Conservation (phyloP, 73 alveolate species). For the Uronychia binucleata region DNA sequence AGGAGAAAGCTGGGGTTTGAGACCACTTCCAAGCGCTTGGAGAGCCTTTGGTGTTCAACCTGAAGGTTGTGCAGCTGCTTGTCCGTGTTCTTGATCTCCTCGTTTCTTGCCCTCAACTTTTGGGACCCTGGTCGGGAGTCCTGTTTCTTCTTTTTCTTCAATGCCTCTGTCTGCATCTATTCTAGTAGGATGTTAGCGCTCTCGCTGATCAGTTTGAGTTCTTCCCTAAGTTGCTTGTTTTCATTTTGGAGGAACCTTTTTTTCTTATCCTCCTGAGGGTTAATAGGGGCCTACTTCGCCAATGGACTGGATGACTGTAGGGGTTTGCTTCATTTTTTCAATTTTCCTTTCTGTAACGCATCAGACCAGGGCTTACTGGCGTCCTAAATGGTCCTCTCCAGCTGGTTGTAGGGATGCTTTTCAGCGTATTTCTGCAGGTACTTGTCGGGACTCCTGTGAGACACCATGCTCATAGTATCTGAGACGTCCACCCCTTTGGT, state of each 20-base stretch:
- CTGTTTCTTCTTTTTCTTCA: constrained; percentile 20
- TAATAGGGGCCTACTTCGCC: neutral
- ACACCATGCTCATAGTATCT: neutral
- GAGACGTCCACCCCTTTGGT: neutral
- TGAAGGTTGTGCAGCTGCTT: constrained; percentile 25
- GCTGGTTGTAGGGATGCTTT: neutral
- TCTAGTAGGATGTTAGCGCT: constrained; percentile 32
- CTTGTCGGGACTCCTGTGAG: neutral
- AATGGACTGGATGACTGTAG: neutral
- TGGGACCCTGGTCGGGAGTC: constrained; percentile 33
- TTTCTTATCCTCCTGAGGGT: neutral
- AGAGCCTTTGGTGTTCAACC: constrained; percentile 31
- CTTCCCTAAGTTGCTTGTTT: neutral
- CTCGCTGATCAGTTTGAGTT: neutral
- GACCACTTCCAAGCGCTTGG: constrained; percentile 41
- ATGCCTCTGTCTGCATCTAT: constrained; percentile 37
- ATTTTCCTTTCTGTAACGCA: neutral
- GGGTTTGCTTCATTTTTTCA: neutral
- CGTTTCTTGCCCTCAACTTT: constrained; percentile 25
- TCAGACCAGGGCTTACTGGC: neutral
- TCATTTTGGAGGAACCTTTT: neutral
- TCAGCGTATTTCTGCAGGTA: neutral
- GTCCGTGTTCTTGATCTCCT: constrained; percentile 51
- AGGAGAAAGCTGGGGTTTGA: constrained; percentile 37
- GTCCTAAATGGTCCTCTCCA: neutral